Conservation (phyloP, 768 basidiomycete genomes). For the Suillus decipiens region DNA sequence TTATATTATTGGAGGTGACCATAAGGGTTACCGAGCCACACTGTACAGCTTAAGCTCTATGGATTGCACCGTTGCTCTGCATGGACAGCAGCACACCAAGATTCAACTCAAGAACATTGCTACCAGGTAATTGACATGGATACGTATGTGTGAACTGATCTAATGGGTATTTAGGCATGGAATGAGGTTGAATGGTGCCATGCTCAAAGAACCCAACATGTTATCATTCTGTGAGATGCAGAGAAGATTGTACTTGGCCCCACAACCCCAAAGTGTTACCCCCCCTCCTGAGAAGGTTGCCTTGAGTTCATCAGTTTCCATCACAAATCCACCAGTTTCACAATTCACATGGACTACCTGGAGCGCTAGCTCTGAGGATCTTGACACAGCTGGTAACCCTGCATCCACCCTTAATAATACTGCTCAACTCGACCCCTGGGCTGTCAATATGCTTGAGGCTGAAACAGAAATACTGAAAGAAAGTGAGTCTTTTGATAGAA, state of each 20-base stretch:
- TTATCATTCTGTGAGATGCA: not conserved
- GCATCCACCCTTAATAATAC: not conserved
- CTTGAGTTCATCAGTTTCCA: not conserved
- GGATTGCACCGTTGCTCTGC: not conserved
- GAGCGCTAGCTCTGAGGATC: not conserved
- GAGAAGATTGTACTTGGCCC: not conserved
- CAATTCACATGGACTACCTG: not conserved
- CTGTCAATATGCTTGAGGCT: not conserved
- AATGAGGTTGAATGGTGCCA: not conserved
- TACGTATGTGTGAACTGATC: not conserved
- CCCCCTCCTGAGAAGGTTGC: not conserved
- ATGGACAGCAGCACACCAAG: not conserved
- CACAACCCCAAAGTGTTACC: not conserved
- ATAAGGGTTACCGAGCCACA: not conserved
- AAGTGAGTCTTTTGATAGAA: not conserved
- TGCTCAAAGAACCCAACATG: not conserved
- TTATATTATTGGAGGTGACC: not conserved
- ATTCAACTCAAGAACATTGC: not conserved
- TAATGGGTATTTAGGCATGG: not conserved
- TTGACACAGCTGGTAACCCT: not conserved
- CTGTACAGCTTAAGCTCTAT: not conserved
- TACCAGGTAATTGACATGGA: not conserved
- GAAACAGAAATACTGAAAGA: not conserved
- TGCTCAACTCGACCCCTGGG: not conserved
- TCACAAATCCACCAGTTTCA: not conserved